Percentiles rank a stretch among this genome's conserved stretches.
These are phyloP conservation scores for Stenogyne calaminthoides DNA, from an alignment of 305 asterid species.

Conservation along the genomic window DNA sequence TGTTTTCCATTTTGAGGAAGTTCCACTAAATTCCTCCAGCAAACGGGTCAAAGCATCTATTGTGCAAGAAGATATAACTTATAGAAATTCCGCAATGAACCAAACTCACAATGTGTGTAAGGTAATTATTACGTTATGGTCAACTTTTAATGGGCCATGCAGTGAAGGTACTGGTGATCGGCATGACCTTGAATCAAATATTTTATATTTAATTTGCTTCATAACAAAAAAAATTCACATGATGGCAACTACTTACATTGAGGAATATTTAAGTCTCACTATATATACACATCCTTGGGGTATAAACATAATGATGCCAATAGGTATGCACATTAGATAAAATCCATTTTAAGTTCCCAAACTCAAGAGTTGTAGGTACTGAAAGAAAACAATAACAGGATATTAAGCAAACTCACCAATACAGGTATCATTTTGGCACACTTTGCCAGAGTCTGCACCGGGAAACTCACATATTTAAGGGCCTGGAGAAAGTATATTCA, in stretches of 20 bases:
- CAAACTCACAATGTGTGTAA: background rate
- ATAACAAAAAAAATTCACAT: background rate
- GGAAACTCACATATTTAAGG: slow-evolving; percentile 97
- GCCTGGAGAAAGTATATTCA: slow-evolving; percentile 62
- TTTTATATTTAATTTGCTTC: background rate
- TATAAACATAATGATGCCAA: background rate
- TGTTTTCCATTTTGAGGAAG: background rate
- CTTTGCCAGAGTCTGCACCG: slow-evolving; percentile 97
- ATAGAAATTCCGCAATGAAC: background rate
- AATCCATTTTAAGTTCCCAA: background rate
- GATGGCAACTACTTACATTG: background rate
- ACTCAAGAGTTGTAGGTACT: slow-evolving; percentile 1
- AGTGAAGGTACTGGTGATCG: background rate
- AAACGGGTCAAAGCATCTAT: slow-evolving; percentile 4
- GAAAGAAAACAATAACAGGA: slow-evolving; percentile 19
- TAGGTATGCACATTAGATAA: background rate
- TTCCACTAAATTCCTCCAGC: background rate
- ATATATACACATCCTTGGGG: background rate
- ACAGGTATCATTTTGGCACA: slow-evolving; percentile 99
- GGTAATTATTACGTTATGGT: background rate
- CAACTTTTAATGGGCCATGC: slow-evolving; percentile 6
- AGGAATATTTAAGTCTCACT: background rate
- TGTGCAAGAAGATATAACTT: slow-evolving; percentile 1
- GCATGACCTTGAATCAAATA: background rate
- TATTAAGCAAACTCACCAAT: slow-evolving; percentile 68